A percentile compares a stretch with the other conserved stretches of the same genome.
These are phyloP conservation scores for Artomyces pyxidatus DNA, from an alignment of 768 basidiomycete species.

Conservation along the genomic window DNA sequence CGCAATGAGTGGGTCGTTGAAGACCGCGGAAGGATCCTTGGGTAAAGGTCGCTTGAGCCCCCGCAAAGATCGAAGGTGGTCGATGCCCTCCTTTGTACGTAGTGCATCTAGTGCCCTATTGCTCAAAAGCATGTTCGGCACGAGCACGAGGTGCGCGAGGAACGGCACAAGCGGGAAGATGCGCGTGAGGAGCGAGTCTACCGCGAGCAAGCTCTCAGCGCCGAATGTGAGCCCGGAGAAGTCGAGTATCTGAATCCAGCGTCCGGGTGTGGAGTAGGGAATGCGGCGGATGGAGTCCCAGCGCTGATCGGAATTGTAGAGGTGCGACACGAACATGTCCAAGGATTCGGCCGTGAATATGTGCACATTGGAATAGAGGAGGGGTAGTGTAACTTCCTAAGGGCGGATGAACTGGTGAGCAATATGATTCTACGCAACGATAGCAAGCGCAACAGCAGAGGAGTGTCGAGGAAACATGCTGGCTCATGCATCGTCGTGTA, in stretches of 20 bases:
- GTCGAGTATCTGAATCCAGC: constrained; percentile 77
- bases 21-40: constrained; percentile 2
- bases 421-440: constrained; percentile 1
- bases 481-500: not conserved
- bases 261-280: constrained; percentile 79
- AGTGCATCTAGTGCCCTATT: constrained; percentile 7
- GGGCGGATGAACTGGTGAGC: not conserved
- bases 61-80: constrained; percentile 7
- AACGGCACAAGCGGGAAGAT: constrained; percentile 49
- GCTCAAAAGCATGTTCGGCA: constrained; percentile 8
- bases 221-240: constrained; percentile 44
- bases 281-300: constrained; percentile 89
- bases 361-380: constrained; percentile 51
- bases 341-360: constrained; percentile 38
- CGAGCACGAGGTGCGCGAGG: constrained; percentile 8
- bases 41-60: constrained; percentile 11
- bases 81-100: constrained; percentile 10
- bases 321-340: constrained; percentile 47
- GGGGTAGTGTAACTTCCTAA: constrained; percentile 59
- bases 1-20: constrained; percentile 1
- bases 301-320: constrained; percentile 57
- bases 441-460: not conserved
- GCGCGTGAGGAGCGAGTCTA: constrained; percentile 56
- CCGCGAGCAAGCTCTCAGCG: constrained; percentile 35
- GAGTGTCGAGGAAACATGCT: not conserved